Evolutionary conservation across 2,329 filamentous ascomycete species (phyloP).

Genomic region (Parastagonospora avenae): DNA sequence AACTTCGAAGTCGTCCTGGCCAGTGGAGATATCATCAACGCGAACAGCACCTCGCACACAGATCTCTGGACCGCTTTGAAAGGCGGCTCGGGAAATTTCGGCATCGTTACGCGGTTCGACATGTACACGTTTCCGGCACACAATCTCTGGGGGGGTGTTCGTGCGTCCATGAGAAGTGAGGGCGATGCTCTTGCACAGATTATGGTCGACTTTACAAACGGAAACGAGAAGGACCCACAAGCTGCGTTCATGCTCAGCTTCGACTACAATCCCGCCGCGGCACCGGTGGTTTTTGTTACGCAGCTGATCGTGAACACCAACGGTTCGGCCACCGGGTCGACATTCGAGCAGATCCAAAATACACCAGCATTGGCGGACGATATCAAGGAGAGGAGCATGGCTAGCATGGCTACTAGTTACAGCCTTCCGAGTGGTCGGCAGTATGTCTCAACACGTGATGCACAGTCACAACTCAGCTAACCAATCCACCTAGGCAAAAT

Average conservation of each 20-base stretch:
- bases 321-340: slow-evolving; percentile 3
- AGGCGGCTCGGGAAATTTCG: slow-evolving; percentile 51
- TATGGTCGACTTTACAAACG: slow-evolving; percentile 23
- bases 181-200: slow-evolving; percentile 11
- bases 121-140: slow-evolving; percentile 28
- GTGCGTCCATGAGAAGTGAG: slow-evolving; percentile 14
- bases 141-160: slow-evolving; percentile 20
- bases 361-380: slow-evolving; percentile 13
- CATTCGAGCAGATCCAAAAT: slow-evolving; percentile 10
- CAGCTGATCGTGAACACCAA: slow-evolving; percentile 11
- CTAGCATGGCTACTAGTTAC: slow-evolving; percentile 9
- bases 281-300: slow-evolving; percentile 7
- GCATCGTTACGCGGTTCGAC: slow-evolving; percentile 50
- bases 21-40: slow-evolving; percentile 46
- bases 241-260: slow-evolving; percentile 14
- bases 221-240: slow-evolving; percentile 14
- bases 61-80: slow-evolving; percentile 51
- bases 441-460: slow-evolving; percentile 1
- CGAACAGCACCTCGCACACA: slow-evolving; percentile 36
- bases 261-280: slow-evolving; percentile 4
- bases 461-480: neutral
- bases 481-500: slow-evolving; percentile 9
- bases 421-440: slow-evolving; percentile 7
- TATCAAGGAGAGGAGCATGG: slow-evolving; percentile 16
- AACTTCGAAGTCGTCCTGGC: slow-evolving; percentile 47